Evolutionary conservation across 306 rosid species (phyloP).

Genomic region (Vigna nakashimae): DNA sequence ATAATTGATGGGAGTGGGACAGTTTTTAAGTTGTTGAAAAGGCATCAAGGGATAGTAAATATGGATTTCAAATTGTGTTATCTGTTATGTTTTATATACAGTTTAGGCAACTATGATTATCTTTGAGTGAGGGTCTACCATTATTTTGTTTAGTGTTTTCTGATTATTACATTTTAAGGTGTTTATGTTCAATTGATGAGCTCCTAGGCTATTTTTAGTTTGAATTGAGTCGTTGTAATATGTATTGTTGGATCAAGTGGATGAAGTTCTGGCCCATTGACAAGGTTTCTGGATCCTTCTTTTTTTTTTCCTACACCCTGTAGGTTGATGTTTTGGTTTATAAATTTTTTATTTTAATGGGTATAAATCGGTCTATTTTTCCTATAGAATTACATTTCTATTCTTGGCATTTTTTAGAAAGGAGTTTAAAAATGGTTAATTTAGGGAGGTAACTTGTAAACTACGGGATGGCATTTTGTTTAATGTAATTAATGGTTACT

Average conservation of each 20-base stretch:
- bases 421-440: slow-evolving; percentile 11
- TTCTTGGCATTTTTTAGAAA: slow-evolving; percentile 13
- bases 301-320: background rate
- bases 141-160: slow-evolving; percentile 29
- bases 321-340: background rate
- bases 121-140: slow-evolving; percentile 24
- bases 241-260: slow-evolving; percentile 22
- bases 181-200: slow-evolving; percentile 14
- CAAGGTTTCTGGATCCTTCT: slow-evolving; percentile 33
- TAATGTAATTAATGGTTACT: slow-evolving; percentile 11
- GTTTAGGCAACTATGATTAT: background rate
- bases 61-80: slow-evolving; percentile 32
- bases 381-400: background rate
- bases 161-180: background rate
- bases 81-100: background rate
- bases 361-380: background rate
- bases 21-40: slow-evolving; percentile 29
- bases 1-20: slow-evolving; percentile 17
- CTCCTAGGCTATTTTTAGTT: slow-evolving; percentile 5
- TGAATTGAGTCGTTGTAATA: slow-evolving; percentile 15
- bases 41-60: slow-evolving; percentile 18
- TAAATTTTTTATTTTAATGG: slow-evolving; percentile 2
- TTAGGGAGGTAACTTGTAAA: slow-evolving; percentile 32
- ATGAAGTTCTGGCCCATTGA: background rate
- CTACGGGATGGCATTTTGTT: slow-evolving; percentile 2